Base-by-base conservation (phyloP, 1,284 basidiomycete species). In the Tausonia pullulans region DNA sequence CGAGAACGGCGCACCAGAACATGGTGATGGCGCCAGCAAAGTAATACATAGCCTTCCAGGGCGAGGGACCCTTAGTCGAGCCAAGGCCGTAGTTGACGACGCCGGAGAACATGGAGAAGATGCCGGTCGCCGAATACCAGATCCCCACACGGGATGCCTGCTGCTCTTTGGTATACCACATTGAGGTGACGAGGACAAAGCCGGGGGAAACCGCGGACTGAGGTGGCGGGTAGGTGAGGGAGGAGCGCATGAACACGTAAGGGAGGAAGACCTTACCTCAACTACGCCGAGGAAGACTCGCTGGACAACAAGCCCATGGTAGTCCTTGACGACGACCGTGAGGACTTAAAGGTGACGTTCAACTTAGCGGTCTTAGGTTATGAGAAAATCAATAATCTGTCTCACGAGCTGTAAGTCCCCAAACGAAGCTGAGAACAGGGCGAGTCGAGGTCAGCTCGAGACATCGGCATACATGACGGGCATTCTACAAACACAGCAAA, bases 31-130 rank as follows among this genome's bases (percentile, higher is more conserved):
- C 69, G 2, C 80, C 80, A n/a, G 77, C 78, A 59, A 80, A 79
- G 64, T 79, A 73, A 59, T 66, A 75, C 74, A 81, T 77, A 67
- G 76, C 76, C 70, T 80, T 80, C 80, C 80, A 81, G 0, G 78
- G 74, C 16, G 75, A 72, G 7, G 74, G 65, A 0, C 75, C 72
- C 5, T 70, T 70, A 0, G 72, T 72, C 9, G 75, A 74, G 0
- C 78, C 58, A 11, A 81, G 71, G 0, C 78, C 79, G 65, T 78
- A 80, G 72, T 80, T 80, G 69, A 81, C 73, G 16, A 79, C 69
- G 8, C 79, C 78, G 2, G 73, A 72, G 64, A 80, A 76, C 56
- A 74, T 73, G 44, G 69, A 71, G 58, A 76, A 77, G 46, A 79
- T 72, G 2, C 80, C 80, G 0, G 78, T 80, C 9, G 79, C 78